Conservation (phyloP, 345 rosid genomes). For the Viola odorata region DNA sequence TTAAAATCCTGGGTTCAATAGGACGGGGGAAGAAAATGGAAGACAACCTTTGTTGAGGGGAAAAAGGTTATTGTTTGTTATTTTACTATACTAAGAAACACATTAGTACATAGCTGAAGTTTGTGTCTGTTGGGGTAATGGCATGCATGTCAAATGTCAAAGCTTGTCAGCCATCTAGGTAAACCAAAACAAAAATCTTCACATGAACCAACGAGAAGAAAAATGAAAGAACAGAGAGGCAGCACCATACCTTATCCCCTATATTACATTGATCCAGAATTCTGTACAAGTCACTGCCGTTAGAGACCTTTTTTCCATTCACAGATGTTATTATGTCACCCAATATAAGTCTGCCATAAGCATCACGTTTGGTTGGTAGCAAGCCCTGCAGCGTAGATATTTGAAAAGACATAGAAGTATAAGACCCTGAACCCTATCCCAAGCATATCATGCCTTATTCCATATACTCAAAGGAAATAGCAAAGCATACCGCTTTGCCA, state of each 20-base stretch:
- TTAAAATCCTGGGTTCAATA: too few relatives aligned
- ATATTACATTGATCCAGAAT: slow-evolving; percentile 90
- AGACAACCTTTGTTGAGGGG: too few relatives aligned
- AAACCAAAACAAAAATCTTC: too few relatives aligned
- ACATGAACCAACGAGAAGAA: background rate
- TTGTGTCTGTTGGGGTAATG: too few relatives aligned
- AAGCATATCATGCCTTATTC: too few relatives aligned
- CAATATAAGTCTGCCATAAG: slow-evolving; percentile 79
- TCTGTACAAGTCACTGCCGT: slow-evolving; percentile 87
- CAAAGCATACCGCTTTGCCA: slow-evolving; percentile 76
- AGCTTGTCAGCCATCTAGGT: too few relatives aligned
- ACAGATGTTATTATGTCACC: slow-evolving; percentile 93
- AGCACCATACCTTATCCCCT: slow-evolving; percentile 59
- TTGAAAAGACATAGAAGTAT: slow-evolving; percentile 2
- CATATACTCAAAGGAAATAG: background rate
- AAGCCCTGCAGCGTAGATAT: slow-evolving; percentile 55
- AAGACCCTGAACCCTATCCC: too few relatives aligned
- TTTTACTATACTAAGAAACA: too few relatives aligned
- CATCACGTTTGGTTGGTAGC: slow-evolving; percentile 73
- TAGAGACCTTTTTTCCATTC: slow-evolving; percentile 64
- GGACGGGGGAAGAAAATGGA: too few relatives aligned
- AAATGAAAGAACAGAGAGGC: background rate
- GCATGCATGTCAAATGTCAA: too few relatives aligned
- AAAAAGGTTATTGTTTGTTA: too few relatives aligned
- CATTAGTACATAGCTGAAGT: too few relatives aligned